Conservation (phyloP, 1,139 yeast species). For the Pichia sp. region DNA sequence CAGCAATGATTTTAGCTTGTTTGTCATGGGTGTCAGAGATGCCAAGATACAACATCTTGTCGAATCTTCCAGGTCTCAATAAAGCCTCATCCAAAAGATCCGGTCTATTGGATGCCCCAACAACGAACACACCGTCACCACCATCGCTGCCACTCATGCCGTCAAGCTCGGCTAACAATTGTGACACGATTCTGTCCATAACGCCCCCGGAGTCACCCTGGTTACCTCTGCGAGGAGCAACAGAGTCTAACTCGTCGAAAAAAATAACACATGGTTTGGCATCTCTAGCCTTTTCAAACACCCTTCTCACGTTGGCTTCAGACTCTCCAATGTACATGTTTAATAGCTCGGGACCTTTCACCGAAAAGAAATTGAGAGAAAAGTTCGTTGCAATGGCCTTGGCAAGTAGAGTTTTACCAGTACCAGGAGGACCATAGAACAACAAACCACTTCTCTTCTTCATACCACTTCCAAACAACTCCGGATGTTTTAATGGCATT, state of each 20-base stretch:
- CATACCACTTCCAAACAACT: constrained; percentile 78
- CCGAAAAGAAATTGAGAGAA: constrained; percentile 88
- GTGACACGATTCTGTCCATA: constrained; percentile 97
- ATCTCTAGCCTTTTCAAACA: constrained; percentile 90
- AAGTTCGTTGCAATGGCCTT: constrained; percentile 96
- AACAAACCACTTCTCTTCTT: constrained; percentile 91
- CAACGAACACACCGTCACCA: constrained; percentile 86
- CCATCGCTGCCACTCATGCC: constrained; percentile 80
- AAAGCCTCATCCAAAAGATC: constrained; percentile 91
- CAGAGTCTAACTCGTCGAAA: constrained; percentile 95
- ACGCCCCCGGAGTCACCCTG: constrained; percentile 99
- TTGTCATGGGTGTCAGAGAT: constrained; percentile 87
- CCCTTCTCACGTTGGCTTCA: constrained; percentile 92
- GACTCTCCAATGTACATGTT: constrained; percentile 99
- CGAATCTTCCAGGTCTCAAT: constrained; percentile 92
- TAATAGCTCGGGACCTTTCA: constrained; percentile 90
- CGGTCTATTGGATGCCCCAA: constrained; percentile 96
- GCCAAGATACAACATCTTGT: constrained; percentile 89
- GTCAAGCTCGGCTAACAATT: constrained; percentile 86
- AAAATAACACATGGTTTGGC: constrained; percentile 97
- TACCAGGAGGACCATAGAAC: constrained; percentile 97
- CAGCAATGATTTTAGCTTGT: constrained; percentile 80
- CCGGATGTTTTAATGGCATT: constrained; percentile 91
- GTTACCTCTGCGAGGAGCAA: constrained; percentile 96
- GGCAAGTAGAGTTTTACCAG: constrained; percentile 91